These are phyloP conservation scores for Agroathelia rolfsii DNA, from an alignment of 1,284 basidiomycete genomes.

Conservation along the genomic window DNA sequence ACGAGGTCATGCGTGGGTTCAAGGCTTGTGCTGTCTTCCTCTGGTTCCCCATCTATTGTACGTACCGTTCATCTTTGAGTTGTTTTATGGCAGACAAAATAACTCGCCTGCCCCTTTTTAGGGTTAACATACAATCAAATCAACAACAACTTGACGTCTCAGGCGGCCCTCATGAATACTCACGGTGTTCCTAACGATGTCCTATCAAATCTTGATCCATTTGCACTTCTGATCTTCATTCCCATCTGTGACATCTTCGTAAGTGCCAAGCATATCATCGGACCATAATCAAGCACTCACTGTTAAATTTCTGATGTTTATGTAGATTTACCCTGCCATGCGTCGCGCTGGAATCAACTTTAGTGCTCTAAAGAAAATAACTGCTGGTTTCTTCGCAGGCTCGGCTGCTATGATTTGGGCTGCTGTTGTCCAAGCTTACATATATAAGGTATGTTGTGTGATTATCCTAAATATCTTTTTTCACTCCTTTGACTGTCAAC, in stretches of 20 bases:
- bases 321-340: slow-evolving; percentile 66
- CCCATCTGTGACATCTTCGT: slow-evolving; percentile 59
- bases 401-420: slow-evolving; percentile 38
- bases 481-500: neutral
- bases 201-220: slow-evolving; percentile 71
- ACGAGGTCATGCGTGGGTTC: slow-evolving; percentile 74
- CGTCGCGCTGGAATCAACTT: slow-evolving; percentile 59
- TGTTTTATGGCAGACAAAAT: slow-evolving; percentile 4
- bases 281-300: too few species aligned
- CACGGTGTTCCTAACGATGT: slow-evolving; percentile 77
- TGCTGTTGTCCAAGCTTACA: slow-evolving; percentile 64
- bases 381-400: slow-evolving; percentile 62
- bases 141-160: slow-evolving; percentile 72
- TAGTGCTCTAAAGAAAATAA: slow-evolving; percentile 65
- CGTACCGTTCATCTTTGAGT: slow-evolving; percentile 13
- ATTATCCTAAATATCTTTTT: neutral
- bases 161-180: slow-evolving; percentile 63
- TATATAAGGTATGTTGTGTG: slow-evolving; percentile 44
- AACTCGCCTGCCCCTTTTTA: slow-evolving; percentile 20
- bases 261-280: too few species aligned
- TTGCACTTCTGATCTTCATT: slow-evolving; percentile 67
- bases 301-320: too few species aligned
- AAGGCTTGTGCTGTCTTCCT: slow-evolving; percentile 80
- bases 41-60: slow-evolving; percentile 69
- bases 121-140: slow-evolving; percentile 71